Evolutionary conservation across 1,284 basidiomycete genomes (phyloP), one percentile per base, ranked within the genome.

Genomic region (Meripilus lineatus): DNA sequence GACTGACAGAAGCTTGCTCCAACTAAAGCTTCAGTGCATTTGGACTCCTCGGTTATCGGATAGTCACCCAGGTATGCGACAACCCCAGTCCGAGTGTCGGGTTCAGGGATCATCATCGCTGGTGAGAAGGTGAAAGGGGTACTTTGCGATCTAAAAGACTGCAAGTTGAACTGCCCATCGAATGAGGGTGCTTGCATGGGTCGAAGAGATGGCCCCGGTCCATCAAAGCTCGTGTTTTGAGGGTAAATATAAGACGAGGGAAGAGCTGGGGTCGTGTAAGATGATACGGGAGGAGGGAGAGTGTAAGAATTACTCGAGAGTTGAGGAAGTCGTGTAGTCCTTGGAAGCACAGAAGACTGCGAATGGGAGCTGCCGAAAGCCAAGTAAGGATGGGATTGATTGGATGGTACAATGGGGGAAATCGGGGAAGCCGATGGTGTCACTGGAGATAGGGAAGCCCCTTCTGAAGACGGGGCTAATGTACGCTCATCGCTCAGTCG

Each of bases 1-100:
- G 79, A 77, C 45, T 83, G 79, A 7, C 81, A 75, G 52, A 84
- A 82, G 0, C 79, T 83, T 1, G 76, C 71, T 0, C 83, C 83
- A 1, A 80, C 80, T 2, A 86, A 64, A 1, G 74, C 63, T 1
- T 63, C 58, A 0, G 82, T 84, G 51, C 69, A 67, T 44, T 78
- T 84, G 15, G 68, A 64, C 14, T 64, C 61, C 53, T 83, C 79
- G 0, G 64, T 59, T 33, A 81, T 62, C 4, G 72, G 60, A 15
- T 62, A 59, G 11, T 59, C 58, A 8, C 64, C 62, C 23, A 67
- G 55, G 47, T 68, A 62, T 5, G 75, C 68, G 1, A 78, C 57
- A 15, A 71, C 55, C 42, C 17, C 23, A 5, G 42, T 11, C 23
- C 13, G 20, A 5, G 15, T 38, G 32, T 32, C 35, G 32, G 30